These are phyloP conservation scores for Clavaria fumosa DNA, from an alignment of 768 basidiomycete species.

Conservation along the genomic window DNA sequence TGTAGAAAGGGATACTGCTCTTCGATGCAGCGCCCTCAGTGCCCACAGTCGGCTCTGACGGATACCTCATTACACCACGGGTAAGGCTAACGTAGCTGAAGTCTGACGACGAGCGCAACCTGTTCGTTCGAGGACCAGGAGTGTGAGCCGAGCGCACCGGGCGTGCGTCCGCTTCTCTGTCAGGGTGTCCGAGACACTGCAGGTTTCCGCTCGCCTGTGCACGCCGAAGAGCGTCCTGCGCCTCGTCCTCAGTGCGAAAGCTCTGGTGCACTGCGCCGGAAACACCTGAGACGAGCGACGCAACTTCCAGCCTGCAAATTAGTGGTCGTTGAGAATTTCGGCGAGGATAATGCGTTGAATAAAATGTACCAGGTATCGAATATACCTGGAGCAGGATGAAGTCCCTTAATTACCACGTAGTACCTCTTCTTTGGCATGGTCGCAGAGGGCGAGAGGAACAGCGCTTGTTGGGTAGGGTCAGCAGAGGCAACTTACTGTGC, in stretches of 20 bases:
- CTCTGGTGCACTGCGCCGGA: conserved; percentile 28
- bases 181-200: neutral
- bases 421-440: conserved; percentile 24
- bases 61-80: no score
- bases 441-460: neutral
- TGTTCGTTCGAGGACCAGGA: no score
- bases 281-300: conserved; percentile 27
- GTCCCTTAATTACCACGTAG: conserved; percentile 28
- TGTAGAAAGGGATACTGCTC: no score
- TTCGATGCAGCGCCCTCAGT: no score
- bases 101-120: no score
- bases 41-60: no score
- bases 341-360: neutral
- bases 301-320: conserved; percentile 28
- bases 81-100: no score
- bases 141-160: no score
- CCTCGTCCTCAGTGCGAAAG: conserved; percentile 29
- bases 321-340: no score
- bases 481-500: no score
- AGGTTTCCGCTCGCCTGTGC: conserved; percentile 18
- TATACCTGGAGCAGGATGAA: conserved; percentile 19
- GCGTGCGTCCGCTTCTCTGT: no score
- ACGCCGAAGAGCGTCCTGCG: conserved; percentile 18
- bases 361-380: conserved; percentile 23
- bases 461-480: no score